Conservation (phyloP, 139 green algal species). For the Auxenochlorella pyrenoidosa region DNA sequence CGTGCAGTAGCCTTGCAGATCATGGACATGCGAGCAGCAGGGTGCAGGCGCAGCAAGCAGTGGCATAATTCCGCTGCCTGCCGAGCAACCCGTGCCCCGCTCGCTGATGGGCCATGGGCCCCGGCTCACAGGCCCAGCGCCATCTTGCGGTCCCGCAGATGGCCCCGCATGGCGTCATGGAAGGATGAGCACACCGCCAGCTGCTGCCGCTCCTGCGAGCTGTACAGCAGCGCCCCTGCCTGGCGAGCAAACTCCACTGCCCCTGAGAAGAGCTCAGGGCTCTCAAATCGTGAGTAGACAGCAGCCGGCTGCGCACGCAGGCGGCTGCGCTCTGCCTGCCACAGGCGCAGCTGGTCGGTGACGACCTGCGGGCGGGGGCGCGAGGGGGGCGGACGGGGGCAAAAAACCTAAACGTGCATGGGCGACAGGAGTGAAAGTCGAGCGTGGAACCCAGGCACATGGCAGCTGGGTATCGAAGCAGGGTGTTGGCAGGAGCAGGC, state of each 20-base stretch:
- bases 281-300: constrained; percentile 79
- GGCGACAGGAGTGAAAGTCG: not conserved
- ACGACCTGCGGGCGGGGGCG: constrained; percentile 67
- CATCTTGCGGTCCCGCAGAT: constrained; percentile 47
- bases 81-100: too few relatives aligned
- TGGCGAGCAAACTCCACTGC: constrained; percentile 44
- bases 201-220: constrained; percentile 43
- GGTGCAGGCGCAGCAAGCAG: too few relatives aligned
- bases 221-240: constrained; percentile 61
- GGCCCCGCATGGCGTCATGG: constrained; percentile 39
- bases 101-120: too few relatives aligned
- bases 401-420: not conserved
- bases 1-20: too few relatives aligned
- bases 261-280: constrained; percentile 54
- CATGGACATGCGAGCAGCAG: too few relatives aligned
- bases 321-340: constrained; percentile 77
- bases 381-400: not conserved
- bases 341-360: constrained; percentile 82
- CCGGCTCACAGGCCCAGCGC: constrained; percentile 44
- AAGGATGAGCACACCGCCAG: constrained; percentile 20
- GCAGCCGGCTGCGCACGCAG: constrained; percentile 45
- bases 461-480: not conserved
- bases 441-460: not conserved
- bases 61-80: too few relatives aligned
- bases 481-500: not conserved